A percentile compares a stretch with the other conserved stretches of the same genome.
phyloP scores from a whole-genome alignment of 2,329 filamentous ascomycete species.

The Talaromyces sp. region DNA sequence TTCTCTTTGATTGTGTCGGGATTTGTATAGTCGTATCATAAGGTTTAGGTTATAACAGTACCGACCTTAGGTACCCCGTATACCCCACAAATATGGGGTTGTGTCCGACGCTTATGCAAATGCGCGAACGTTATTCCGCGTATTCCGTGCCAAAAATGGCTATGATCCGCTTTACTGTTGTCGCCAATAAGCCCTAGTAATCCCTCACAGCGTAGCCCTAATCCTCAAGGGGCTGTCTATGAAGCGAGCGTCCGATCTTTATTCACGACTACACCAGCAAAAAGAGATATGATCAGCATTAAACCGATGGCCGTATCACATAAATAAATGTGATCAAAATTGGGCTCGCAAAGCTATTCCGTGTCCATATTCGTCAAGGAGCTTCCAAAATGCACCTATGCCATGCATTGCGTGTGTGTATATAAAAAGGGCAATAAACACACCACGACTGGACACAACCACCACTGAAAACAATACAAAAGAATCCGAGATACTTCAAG shows the following conservation, averaged over 20 bases:
- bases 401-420: neutral
- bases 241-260: neutral
- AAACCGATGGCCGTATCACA: slow-evolving; percentile 4
- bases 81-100: neutral
- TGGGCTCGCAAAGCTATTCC: neutral
- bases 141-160: neutral
- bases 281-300: neutral
- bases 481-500: neutral
- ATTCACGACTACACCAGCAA: neutral
- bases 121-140: neutral
- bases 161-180: neutral
- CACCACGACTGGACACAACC: neutral
- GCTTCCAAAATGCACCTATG: neutral
- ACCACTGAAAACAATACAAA: neutral
- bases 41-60: too few relatives aligned
- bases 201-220: neutral
- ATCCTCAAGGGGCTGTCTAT: neutral
- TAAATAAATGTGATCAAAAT: neutral
- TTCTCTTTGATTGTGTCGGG: too few relatives aligned
- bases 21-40: too few relatives aligned
- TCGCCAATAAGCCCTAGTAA: neutral
- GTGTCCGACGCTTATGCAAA: neutral
- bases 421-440: neutral
- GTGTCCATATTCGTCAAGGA: slow-evolving; percentile 2
- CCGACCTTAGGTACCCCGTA: too few relatives aligned